These are phyloP conservation scores for Scedosporium minutisporum DNA, from an alignment of 2,329 filamentous ascomycete species.

Conservation along the genomic window DNA sequence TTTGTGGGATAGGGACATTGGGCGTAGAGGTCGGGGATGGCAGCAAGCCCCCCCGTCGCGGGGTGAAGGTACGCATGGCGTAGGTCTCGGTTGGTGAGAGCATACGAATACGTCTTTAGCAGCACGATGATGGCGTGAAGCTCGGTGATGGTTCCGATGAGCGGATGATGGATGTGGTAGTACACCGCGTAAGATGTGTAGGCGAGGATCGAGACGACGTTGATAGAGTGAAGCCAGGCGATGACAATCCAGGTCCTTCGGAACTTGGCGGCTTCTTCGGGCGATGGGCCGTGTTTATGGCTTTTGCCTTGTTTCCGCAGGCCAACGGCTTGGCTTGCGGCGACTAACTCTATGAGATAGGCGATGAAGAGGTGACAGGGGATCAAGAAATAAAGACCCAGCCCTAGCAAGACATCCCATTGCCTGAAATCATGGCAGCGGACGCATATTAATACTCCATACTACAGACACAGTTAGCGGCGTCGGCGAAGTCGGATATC, in stretches of 20 bases:
- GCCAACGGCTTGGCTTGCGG: constrained; percentile 66
- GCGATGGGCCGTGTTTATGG: constrained; percentile 37
- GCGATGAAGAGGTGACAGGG: constrained; percentile 86
- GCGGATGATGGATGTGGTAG: constrained; percentile 81
- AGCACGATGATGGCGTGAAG: constrained; percentile 90
- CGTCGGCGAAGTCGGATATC: not conserved
- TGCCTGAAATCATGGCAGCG: constrained; percentile 78
- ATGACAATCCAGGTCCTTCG: constrained; percentile 70
- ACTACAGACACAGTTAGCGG: constrained; percentile 42
- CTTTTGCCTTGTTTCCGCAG: constrained; percentile 44
- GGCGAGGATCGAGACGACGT: constrained; percentile 70
- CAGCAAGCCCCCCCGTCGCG: constrained; percentile 51
- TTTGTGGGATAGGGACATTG: constrained; percentile 83
- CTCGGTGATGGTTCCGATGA: constrained; percentile 85
- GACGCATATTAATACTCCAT: constrained; percentile 88
- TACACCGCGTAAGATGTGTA: constrained; percentile 83
- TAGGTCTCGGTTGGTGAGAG: constrained; percentile 91
- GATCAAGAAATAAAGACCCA: constrained; percentile 74
- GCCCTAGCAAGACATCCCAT: constrained; percentile 66
- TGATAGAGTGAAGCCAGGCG: constrained; percentile 71
- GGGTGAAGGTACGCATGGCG: constrained; percentile 84
- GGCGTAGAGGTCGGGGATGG: constrained; percentile 72
- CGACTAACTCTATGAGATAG: constrained; percentile 78
- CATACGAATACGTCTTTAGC: constrained; percentile 93
- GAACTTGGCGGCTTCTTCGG: constrained; percentile 57